Percentiles rank a stretch among this genome's conserved stretches.
Evolutionary conservation across 257 asterid genomes (phyloP).

Genomic region (Lithospermum erythrorhizon): DNA sequence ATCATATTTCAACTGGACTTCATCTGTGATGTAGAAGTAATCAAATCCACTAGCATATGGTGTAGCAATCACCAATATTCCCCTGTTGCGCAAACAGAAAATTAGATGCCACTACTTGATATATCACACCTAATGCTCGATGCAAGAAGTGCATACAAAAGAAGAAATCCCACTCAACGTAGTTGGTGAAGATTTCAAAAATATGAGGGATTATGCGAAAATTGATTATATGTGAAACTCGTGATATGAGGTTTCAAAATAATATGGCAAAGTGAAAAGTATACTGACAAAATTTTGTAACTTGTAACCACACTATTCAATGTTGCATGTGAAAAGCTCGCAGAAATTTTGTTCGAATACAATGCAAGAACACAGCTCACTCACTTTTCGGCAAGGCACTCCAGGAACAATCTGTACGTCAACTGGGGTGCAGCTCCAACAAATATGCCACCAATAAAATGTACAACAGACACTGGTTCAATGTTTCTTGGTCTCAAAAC

Average conservation of each 20-base stretch:
- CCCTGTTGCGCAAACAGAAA: slow-evolving; percentile 46
- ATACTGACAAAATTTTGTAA: too few relatives aligned
- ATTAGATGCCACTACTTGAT: slow-evolving; percentile 10
- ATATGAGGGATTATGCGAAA: too few relatives aligned
- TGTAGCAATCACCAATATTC: slow-evolving; percentile 73
- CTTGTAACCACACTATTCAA: neutral
- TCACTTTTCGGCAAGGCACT: slow-evolving; percentile 76
- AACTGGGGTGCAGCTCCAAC: slow-evolving; percentile 99
- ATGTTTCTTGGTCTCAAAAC: slow-evolving; percentile 58
- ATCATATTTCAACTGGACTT: slow-evolving; percentile 82
- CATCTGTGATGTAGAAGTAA: slow-evolving; percentile 89
- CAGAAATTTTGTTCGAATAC: neutral
- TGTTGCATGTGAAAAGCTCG: neutral
- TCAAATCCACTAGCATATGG: slow-evolving; percentile 97
- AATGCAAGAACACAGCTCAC: slow-evolving; percentile 10
- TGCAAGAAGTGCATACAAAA: too few relatives aligned
- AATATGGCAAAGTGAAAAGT: too few relatives aligned
- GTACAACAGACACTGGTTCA: slow-evolving; percentile 46
- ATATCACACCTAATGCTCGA: neutral
- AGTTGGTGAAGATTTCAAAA: too few relatives aligned
- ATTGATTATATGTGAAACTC: too few relatives aligned
- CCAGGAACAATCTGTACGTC: slow-evolving; percentile 82
- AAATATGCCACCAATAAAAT: slow-evolving; percentile 88
- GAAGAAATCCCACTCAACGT: too few relatives aligned
- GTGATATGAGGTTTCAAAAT: too few relatives aligned